phyloP scores from a whole-genome alignment of 305 asterid genomes.

The Stenogyne calaminthoides region DNA sequence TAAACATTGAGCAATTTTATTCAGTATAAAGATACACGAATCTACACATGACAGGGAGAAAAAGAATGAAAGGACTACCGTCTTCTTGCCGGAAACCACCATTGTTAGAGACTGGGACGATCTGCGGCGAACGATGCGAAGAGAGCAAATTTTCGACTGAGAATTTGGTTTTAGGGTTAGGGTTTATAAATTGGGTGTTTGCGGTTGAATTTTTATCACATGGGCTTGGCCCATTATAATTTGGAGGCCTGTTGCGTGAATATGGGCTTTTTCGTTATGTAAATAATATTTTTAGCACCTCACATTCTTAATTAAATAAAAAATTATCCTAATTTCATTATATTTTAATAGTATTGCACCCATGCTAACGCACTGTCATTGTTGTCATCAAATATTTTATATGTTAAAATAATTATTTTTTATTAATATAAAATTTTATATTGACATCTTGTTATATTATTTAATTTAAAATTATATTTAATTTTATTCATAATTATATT shows the following conservation, averaged over 20 bases:
- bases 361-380: too few species aligned
- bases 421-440: too few species aligned
- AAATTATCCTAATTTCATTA: too few species aligned
- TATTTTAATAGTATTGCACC: too few species aligned
- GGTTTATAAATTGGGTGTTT: constrained; percentile 14
- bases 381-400: too few species aligned
- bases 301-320: too few species aligned
- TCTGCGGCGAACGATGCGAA: constrained; percentile 22
- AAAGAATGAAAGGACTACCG: constrained; percentile 22
- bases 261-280: too few species aligned
- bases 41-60: neutral
- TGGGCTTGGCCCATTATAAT: constrained; percentile 19
- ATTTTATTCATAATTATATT: too few species aligned
- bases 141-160: neutral
- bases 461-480: too few species aligned
- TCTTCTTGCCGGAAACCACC: constrained; percentile 59
- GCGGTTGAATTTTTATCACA: neutral
- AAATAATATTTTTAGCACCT: too few species aligned
- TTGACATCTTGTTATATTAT: too few species aligned
- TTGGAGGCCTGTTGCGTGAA: neutral
- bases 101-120: constrained; percentile 25
- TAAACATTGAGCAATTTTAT: neutral
- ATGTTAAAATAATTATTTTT: too few species aligned
- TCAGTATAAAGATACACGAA: neutral
- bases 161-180: constrained; percentile 20